Conservation (phyloP, 129 eudicot genomes). For the Flaveria brownii region DNA sequence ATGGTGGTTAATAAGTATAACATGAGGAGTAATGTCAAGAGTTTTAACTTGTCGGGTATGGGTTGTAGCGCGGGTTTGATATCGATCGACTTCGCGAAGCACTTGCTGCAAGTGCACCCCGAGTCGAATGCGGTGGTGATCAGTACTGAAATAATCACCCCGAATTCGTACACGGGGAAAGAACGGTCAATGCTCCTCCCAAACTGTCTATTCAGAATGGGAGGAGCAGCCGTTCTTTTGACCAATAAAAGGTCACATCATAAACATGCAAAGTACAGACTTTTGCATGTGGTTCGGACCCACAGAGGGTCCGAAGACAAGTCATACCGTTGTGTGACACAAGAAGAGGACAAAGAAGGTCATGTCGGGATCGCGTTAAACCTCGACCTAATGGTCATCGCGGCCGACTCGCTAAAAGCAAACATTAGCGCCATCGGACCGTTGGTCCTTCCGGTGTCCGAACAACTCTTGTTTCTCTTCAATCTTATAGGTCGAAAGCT, state of each 20-base stretch:
- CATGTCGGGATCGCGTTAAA: slow-evolving; percentile 52
- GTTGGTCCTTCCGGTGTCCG: slow-evolving; percentile 61
- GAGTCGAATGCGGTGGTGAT: slow-evolving; percentile 62
- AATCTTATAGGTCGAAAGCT: slow-evolving; percentile 47
- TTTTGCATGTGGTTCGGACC: slow-evolving; percentile 61
- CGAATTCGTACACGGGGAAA: slow-evolving; percentile 58
- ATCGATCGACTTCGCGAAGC: slow-evolving; percentile 53
- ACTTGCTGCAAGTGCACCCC: slow-evolving; percentile 62
- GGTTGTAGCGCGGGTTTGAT: slow-evolving; percentile 77
- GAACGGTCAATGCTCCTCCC: slow-evolving; percentile 78
- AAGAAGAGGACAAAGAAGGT: slow-evolving; percentile 65
- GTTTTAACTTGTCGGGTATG: slow-evolving; percentile 72
- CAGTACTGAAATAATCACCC: slow-evolving; percentile 68
- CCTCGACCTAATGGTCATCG: slow-evolving; percentile 62
- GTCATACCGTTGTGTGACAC: slow-evolving; percentile 52
- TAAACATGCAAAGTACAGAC: slow-evolving; percentile 52
- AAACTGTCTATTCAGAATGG: slow-evolving; percentile 70
- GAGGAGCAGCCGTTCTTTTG: slow-evolving; percentile 65
- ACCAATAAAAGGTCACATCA: slow-evolving; percentile 48
- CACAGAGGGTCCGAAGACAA: slow-evolving; percentile 67
- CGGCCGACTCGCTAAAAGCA: slow-evolving; percentile 59
- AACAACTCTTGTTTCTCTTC: slow-evolving; percentile 47
- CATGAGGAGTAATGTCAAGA: slow-evolving; percentile 58
- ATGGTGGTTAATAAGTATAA: slow-evolving; percentile 65
- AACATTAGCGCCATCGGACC: slow-evolving; percentile 74